A percentile compares a stretch with the other conserved stretches of the same genome.
phyloP scores from a whole-genome alignment of 225 moss, liverwort and hornwort genomes.

The Takakia lepidozioides region DNA sequence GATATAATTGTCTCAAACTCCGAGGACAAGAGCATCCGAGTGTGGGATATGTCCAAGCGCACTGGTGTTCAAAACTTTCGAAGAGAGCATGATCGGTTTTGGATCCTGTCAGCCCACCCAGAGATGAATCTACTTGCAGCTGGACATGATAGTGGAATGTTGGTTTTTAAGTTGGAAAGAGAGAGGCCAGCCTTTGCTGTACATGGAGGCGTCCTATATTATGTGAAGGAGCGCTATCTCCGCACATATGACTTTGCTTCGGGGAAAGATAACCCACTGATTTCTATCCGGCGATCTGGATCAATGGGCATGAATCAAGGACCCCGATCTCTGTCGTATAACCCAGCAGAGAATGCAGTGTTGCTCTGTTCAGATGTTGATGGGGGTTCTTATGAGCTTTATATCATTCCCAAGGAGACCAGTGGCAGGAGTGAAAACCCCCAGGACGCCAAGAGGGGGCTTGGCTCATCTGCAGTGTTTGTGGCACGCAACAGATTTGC shows the following conservation, averaged over 20 bases:
- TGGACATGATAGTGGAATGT: conserved; percentile 99
- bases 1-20: conserved; percentile 98
- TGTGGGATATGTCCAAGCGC: conserved; percentile 98
- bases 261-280: conserved; percentile 76
- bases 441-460: conserved; percentile 85
- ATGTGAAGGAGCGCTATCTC: conserved; percentile 91
- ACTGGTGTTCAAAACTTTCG: conserved; percentile 96
- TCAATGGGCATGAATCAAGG: conserved; percentile 90
- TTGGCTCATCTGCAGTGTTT: conserved; percentile 89
- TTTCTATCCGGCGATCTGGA: conserved; percentile 87
- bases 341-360: conserved; percentile 93
- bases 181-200: conserved; percentile 99
- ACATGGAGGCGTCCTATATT: conserved; percentile 85
- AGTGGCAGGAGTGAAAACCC: conserved; percentile 78
- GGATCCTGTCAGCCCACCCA: conserved; percentile 94
- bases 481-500: conserved; percentile 88
- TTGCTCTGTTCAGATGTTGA: conserved; percentile 92
- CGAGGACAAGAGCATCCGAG: conserved; percentile 95
- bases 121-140: conserved; percentile 99
- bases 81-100: conserved; percentile 92
- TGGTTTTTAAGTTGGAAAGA: conserved; percentile 96
- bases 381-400: conserved; percentile 93
- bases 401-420: conserved; percentile 85
- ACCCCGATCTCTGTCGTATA: conserved; percentile 88
- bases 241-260: conserved; percentile 90